Conservation (phyloP, 148 eudicot species). For the Persicaria maculosa region DNA sequence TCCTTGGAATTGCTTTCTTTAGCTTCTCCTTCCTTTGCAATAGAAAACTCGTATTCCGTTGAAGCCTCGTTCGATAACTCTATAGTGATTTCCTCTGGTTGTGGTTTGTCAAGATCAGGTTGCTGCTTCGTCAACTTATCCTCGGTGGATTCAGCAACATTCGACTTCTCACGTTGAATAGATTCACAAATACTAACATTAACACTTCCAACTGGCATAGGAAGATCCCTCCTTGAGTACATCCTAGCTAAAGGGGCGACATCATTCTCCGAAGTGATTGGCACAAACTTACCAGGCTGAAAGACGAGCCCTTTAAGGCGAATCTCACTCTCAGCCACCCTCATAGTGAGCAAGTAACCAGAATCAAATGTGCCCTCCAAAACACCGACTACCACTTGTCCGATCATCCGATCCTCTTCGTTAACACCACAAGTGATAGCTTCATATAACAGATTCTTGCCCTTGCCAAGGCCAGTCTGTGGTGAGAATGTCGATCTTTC, state of each 20-base stretch:
- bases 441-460: slow-evolving; percentile 11
- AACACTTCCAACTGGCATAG: slow-evolving; percentile 16
- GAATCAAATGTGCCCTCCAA: slow-evolving; percentile 44
- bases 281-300: slow-evolving; percentile 30
- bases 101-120: no score
- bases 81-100: no score
- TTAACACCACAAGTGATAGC: not conserved
- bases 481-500: not conserved
- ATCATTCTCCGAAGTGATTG: slow-evolving; percentile 39
- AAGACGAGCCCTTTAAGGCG: slow-evolving; percentile 40
- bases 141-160: not conserved
- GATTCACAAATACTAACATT: no score
- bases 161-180: no score
- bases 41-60: not conserved
- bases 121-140: not conserved
- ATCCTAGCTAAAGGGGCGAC: slow-evolving; percentile 37
- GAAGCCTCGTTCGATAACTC: not conserved
- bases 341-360: slow-evolving; percentile 40
- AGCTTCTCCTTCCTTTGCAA: not conserved
- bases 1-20: not conserved
- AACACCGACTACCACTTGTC: slow-evolving; percentile 39
- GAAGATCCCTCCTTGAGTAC: slow-evolving; percentile 27
- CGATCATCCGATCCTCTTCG: slow-evolving; percentile 31
- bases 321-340: slow-evolving; percentile 15
- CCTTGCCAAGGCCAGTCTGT: slow-evolving; percentile 7